Conservation (phyloP, 1,284 basidiomycete species). For the Sanghuangporus baumii region DNA sequence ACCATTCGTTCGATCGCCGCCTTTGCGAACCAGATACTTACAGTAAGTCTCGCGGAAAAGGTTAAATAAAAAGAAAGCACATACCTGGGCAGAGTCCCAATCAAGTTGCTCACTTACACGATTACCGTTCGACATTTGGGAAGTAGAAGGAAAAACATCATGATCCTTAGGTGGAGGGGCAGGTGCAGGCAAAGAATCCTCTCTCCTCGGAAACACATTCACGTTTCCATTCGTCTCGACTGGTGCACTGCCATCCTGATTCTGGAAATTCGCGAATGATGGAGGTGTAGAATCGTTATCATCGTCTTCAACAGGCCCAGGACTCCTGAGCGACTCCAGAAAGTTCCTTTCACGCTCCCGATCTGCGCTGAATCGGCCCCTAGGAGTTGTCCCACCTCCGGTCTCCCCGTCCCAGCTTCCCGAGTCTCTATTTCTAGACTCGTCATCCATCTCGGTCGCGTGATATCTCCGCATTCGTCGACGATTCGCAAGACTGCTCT, state of each 20-base stretch:
- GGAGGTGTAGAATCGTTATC: background rate
- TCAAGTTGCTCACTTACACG: constrained; percentile 33
- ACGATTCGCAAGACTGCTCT: background rate
- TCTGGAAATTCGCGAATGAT: background rate
- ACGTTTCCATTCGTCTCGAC: background rate
- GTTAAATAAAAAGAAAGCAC: background rate
- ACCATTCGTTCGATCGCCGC: constrained; percentile 60
- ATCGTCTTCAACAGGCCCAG: constrained; percentile 5
- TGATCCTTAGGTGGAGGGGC: background rate
- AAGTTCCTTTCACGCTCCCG: constrained; percentile 11
- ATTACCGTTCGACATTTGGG: background rate
- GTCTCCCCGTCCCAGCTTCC: background rate
- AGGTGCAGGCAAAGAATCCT: background rate
- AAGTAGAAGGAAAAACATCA: background rate
- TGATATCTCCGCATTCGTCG: background rate
- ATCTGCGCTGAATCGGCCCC: constrained; percentile 9
- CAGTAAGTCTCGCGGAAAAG: background rate
- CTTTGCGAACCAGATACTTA: constrained; percentile 25
- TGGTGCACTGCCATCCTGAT: background rate
- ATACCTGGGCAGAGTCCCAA: constrained; percentile 59
- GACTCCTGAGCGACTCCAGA: constrained; percentile 14
- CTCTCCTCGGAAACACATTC: background rate
- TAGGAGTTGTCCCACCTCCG: constrained; percentile 11
- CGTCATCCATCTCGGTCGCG: background rate
- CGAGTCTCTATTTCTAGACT: background rate